Conservation (phyloP, 192 early-diverging fungal species). For the Coemansia sp. region DNA sequence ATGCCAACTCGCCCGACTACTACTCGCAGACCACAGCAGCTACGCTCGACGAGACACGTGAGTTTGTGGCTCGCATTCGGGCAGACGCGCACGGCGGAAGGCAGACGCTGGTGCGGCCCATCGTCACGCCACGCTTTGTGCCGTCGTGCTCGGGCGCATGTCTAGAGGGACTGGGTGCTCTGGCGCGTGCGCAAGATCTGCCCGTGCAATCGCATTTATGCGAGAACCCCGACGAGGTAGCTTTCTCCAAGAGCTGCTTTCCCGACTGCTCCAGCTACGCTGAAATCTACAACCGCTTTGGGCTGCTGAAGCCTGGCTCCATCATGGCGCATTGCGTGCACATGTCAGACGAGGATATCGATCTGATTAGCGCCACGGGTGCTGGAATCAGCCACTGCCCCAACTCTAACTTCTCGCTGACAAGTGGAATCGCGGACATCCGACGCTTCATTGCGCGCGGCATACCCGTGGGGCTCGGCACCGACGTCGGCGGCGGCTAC, state of each 20-base stretch:
- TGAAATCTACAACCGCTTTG: constrained; percentile 71
- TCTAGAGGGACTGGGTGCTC: constrained; percentile 65
- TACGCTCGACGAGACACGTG: constrained; percentile 66
- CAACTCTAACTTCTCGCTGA: constrained; percentile 84
- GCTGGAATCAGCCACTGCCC: constrained; percentile 91
- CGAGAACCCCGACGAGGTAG: constrained; percentile 80
- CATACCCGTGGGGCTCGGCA: constrained; percentile 90
- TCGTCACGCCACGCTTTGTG: constrained; percentile 94
- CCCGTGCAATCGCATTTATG: constrained; percentile 92
- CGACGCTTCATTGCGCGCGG: constrained; percentile 68
- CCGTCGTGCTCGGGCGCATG: constrained; percentile 74
- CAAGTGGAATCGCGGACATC: constrained; percentile 80
- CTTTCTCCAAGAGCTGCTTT: constrained; percentile 73
- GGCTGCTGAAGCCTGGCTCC: constrained; percentile 69
- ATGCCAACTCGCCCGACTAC: constrained; percentile 77
- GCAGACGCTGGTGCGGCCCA: constrained; percentile 63
- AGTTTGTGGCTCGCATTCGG: constrained; percentile 69
- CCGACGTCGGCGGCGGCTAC: constrained; percentile 90
- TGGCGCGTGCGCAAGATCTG: constrained; percentile 72
- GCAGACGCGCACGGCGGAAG: neutral
- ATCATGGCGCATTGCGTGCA: constrained; percentile 96
- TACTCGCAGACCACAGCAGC: constrained; percentile 73
- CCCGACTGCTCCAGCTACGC: constrained; percentile 73
- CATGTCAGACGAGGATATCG: constrained; percentile 71
- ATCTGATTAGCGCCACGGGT: constrained; percentile 61